Evolutionary conservation across 768 basidiomycete species (phyloP), one percentile per base, ranked within the genome.

Genomic region (Ephemerocybe angulata): DNA sequence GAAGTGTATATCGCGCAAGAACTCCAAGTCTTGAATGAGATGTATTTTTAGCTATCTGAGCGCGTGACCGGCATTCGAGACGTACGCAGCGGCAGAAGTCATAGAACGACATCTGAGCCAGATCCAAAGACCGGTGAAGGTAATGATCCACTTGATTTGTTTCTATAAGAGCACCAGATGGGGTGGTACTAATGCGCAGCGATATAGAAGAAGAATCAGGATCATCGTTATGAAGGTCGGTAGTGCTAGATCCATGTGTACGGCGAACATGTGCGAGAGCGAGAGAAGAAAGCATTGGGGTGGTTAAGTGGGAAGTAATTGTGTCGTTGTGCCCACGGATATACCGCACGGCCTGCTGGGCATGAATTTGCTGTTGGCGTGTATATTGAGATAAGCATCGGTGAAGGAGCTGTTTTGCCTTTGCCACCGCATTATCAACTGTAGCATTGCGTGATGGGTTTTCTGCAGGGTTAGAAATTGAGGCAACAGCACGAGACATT

Each of bases 301-400:
- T 17, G 33, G 69, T 70, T 2, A 50, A 8, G 56, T 72, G 70
- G 2, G 69, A 72, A 0, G 52, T 22, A 7, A 68, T 56, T 3
- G 37, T 50, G 57, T 73, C 71, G n/a, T 50, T 44, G n/a, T 40
- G 22, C 0, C 64, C 65, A 13, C 59, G 48, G 15, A 74, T 17
- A 53, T 74, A 73, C 4, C 65, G 33, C 0, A 55, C 68, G 21
- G 70, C 67, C 46, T 72, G 69, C 37, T 73, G 72, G 1, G 69
- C 64, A 58, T 72, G 69, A 8, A 73, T 63, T 25, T 73, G 62
- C 35, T 72, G 72, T 10, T 65, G 61, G 1, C 59, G 13, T 5
- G 52, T 59, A 7, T 70, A 64, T 15, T 70, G 66, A 1, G 68
- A 62, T 0, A 73, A 7, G 43, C 71, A 70, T 55, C 67, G 67